These are phyloP conservation scores for Colletotrichum sp. DNA, from an alignment of 2,329 filamentous ascomycete genomes.

Conservation along the genomic window DNA sequence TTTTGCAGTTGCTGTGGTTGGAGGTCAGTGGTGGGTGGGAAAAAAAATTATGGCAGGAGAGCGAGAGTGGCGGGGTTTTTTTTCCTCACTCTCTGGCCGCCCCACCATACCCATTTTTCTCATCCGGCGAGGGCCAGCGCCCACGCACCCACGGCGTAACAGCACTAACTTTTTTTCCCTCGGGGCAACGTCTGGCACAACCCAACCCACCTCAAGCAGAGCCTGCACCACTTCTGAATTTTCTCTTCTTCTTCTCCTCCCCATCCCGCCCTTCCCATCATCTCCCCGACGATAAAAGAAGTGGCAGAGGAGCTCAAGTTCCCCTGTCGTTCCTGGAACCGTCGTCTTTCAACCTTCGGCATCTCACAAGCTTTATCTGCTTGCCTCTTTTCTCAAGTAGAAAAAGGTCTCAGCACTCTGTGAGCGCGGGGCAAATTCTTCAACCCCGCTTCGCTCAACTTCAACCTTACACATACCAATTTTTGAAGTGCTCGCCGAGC, in stretches of 20 bases:
- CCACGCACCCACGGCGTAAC: neutral
- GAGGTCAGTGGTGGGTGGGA: neutral
- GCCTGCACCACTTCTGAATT: conserved; percentile 17
- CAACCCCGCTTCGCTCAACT: conserved; percentile 49
- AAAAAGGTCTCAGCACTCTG: conserved; percentile 19
- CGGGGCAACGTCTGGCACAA: neutral
- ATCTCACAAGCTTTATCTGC: conserved; percentile 16
- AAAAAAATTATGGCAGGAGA: neutral
- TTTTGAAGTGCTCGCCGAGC: conserved; percentile 46
- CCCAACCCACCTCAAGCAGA: neutral
- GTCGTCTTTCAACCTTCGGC: conserved; percentile 31
- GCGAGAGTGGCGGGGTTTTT: conserved; percentile 26
- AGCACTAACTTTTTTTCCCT: conserved; percentile 23
- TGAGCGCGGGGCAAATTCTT: conserved; percentile 32
- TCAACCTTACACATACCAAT: conserved; percentile 33
- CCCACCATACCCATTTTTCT: conserved; percentile 26
- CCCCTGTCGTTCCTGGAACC: conserved; percentile 43
- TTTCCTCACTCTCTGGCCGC: conserved; percentile 17
- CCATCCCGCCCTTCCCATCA: conserved; percentile 18
- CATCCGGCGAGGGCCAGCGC: neutral
- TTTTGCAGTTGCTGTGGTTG: neutral
- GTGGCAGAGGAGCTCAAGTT: conserved; percentile 39
- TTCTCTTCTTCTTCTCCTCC: conserved; percentile 8
- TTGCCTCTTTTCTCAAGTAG: conserved; percentile 18
- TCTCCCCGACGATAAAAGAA: conserved; percentile 41